These are phyloP conservation scores for Isatis lusitanica DNA, from an alignment of 441 rosid species.

Conservation along the genomic window DNA sequence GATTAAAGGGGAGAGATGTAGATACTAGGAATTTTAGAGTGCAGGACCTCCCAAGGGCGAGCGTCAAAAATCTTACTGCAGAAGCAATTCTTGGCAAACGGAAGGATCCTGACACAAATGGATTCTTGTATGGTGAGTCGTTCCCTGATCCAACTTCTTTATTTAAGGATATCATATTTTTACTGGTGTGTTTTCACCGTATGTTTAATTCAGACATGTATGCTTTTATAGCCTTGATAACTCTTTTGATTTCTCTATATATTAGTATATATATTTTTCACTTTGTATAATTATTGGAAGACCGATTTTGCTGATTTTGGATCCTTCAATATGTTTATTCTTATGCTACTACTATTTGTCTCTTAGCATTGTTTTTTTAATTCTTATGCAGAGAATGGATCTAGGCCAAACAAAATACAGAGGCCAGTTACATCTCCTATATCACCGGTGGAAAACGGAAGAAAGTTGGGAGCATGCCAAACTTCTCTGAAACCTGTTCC, in stretches of 20 bases:
- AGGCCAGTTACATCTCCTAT: slow-evolving; percentile 36
- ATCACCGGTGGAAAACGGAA: slow-evolving; percentile 50
- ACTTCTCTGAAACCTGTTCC: slow-evolving; percentile 33
- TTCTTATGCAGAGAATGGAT: slow-evolving; percentile 54
- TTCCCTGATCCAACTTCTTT: slow-evolving; percentile 34
- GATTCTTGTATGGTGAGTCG: slow-evolving; percentile 64
- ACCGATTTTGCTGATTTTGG: background rate
- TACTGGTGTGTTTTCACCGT: slow-evolving; percentile 3
- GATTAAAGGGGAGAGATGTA: slow-evolving; percentile 34
- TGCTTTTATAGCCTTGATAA: slow-evolving; percentile 25
- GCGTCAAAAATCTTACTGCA: slow-evolving; percentile 27
- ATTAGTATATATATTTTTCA: background rate
- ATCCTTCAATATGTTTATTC: slow-evolving; percentile 3
- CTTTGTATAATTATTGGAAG: background rate
- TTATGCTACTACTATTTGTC: background rate
- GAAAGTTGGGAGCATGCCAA: slow-evolving; percentile 42
- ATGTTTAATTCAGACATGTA: slow-evolving; percentile 23
- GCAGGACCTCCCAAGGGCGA: slow-evolving; percentile 31
- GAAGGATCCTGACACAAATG: slow-evolving; percentile 56
- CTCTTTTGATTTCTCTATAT: slow-evolving; percentile 5
- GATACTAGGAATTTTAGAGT: slow-evolving; percentile 37
- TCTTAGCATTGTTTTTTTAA: slow-evolving; percentile 35
- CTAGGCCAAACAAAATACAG: slow-evolving; percentile 45
- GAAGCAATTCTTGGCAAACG: slow-evolving; percentile 53
- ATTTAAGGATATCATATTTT: slow-evolving; percentile 15